phyloP scores from a whole-genome alignment of 164 flowering plant species.

The Stephania yunnanensis region DNA sequence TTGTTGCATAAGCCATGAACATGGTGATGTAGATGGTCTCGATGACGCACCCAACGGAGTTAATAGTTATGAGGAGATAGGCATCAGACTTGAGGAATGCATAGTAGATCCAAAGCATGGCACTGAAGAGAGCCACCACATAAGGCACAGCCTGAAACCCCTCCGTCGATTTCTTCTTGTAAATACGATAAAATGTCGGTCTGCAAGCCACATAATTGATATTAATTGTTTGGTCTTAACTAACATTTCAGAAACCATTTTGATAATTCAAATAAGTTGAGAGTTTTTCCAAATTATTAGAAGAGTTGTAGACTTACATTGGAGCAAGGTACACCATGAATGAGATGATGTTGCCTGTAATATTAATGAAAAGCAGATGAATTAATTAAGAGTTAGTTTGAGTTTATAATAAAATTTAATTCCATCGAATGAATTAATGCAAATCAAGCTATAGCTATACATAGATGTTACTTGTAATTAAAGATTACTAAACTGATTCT shows the following conservation, averaged over 20 bases:
- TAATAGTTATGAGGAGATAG: slow-evolving; percentile 46
- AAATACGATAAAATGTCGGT: slow-evolving; percentile 46
- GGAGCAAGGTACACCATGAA: slow-evolving; percentile 51
- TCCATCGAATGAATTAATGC: neutral
- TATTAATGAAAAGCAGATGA: neutral
- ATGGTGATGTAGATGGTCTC: slow-evolving; percentile 34
- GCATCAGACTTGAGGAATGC: slow-evolving; percentile 36
- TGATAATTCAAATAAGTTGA: neutral
- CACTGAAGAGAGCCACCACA: slow-evolving; percentile 46
- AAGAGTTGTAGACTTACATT: slow-evolving; percentile 29
- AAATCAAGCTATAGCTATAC: neutral
- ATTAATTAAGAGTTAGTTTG: neutral
- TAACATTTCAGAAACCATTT: neutral
- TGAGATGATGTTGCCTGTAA: slow-evolving; percentile 44
- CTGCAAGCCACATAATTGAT: slow-evolving; percentile 18
- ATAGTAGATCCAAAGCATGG: slow-evolving; percentile 60
- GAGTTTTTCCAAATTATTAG: neutral
- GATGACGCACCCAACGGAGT: slow-evolving; percentile 36
- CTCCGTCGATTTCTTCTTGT: slow-evolving; percentile 48
- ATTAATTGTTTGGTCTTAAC: neutral
- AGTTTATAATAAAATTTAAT: neutral
- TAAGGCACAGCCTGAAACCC: slow-evolving; percentile 56
- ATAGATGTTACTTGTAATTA: neutral
- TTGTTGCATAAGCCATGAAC: slow-evolving; percentile 37
- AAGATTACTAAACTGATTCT: neutral